Conservation (phyloP, 164 flowering plant species). For the Annona cherimola region DNA sequence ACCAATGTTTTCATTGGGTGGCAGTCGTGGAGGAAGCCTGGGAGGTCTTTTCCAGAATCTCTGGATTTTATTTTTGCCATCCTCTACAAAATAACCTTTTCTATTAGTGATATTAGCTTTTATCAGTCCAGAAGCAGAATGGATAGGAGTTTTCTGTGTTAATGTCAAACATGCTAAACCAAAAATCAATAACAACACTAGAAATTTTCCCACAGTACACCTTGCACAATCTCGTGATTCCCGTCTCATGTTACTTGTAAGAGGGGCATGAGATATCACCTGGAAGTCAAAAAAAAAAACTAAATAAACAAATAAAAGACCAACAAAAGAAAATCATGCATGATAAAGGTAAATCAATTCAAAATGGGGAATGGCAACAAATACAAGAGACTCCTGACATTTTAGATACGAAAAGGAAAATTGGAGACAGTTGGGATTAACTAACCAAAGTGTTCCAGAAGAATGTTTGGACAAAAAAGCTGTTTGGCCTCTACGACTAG, state of each 20-base stretch:
- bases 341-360: background rate
- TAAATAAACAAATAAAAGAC: background rate
- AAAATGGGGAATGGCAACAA: background rate
- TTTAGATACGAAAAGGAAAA: no score
- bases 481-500: no score
- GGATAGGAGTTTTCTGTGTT: slow-evolving; percentile 33
- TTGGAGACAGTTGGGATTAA: no score
- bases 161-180: slow-evolving; percentile 65
- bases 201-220: slow-evolving; percentile 84
- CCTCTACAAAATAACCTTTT: slow-evolving; percentile 17
- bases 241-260: slow-evolving; percentile 49
- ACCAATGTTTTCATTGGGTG: slow-evolving; percentile 54
- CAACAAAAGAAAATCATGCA: background rate
- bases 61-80: slow-evolving; percentile 28
- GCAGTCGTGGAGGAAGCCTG: slow-evolving; percentile 81
- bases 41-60: slow-evolving; percentile 72
- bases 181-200: slow-evolving; percentile 52
- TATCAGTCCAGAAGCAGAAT: slow-evolving; percentile 26
- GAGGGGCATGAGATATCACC: slow-evolving; percentile 52
- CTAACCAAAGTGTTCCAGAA: no score
- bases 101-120: slow-evolving; percentile 22
- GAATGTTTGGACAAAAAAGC: no score
- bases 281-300: slow-evolving; percentile 21
- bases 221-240: slow-evolving; percentile 54
- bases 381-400: no score